Evolutionary conservation across 2,329 filamentous ascomycete genomes (phyloP).

Genomic region (Fusarium sp.): DNA sequence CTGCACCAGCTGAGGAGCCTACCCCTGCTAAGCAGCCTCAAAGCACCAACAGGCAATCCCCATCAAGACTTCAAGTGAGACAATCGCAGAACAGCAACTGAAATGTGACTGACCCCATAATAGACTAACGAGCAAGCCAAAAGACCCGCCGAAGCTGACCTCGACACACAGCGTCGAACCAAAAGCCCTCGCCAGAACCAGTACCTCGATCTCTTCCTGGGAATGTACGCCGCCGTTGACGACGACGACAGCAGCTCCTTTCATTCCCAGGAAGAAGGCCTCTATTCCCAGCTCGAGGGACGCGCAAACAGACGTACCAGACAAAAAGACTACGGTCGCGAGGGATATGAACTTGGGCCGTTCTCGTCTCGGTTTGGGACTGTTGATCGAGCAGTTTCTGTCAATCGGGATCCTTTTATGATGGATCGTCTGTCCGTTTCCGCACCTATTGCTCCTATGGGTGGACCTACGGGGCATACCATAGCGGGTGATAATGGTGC

Average conservation of each 20-base stretch:
- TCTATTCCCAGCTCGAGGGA: background rate
- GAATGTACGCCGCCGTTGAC: background rate
- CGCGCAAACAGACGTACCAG: background rate
- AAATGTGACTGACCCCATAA: background rate
- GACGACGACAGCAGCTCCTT: background rate
- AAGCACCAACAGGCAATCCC: background rate
- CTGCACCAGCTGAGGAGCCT: background rate
- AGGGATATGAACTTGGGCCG: background rate
- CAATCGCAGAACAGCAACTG: background rate
- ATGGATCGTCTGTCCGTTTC: background rate
- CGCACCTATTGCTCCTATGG: conserved; percentile 10
- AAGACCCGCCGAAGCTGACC: conserved; percentile 15
- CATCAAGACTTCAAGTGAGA: background rate
- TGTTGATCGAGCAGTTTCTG: background rate
- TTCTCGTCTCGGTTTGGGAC: background rate
- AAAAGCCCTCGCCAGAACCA: conserved; percentile 12
- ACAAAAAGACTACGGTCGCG: conserved; percentile 2
- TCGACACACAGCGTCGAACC: background rate
- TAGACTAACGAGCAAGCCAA: background rate
- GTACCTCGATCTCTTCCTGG: background rate
- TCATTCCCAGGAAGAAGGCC: background rate
- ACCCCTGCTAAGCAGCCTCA: background rate
- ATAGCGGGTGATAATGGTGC: background rate
- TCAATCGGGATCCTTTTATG: background rate
- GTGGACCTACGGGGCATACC: background rate